Evolutionary conservation across 2,329 filamentous ascomycete species (phyloP).

Genomic region (Ceratocystis albifundus): DNA sequence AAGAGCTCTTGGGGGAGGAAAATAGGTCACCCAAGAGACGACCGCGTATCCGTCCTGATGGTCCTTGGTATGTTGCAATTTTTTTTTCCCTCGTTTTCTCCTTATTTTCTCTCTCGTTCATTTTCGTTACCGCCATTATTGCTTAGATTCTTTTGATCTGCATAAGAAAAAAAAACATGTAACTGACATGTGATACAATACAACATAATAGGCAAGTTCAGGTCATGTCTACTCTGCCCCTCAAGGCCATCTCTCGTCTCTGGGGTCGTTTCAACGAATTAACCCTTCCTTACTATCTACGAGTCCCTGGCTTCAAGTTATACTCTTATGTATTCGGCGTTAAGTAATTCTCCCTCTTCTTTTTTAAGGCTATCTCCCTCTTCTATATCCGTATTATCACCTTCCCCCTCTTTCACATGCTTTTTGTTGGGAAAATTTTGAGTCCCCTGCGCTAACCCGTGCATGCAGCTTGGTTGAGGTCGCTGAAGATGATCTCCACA

Average conservation of each 20-base stretch:
- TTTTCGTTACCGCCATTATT: conserved; percentile 5
- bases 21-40: conserved; percentile 37
- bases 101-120: neutral
- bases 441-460: conserved; percentile 6
- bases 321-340: conserved; percentile 91
- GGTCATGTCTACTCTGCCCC: conserved; percentile 81
- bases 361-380: neutral
- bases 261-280: conserved; percentile 92
- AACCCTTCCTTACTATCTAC: conserved; percentile 74
- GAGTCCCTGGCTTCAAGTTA: conserved; percentile 79
- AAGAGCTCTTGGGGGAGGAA: conserved; percentile 23
- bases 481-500: conserved; percentile 73
- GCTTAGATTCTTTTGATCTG: conserved; percentile 11
- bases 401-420: conserved; percentile 15
- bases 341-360: conserved; percentile 36
- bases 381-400: neutral
- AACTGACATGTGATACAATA: conserved; percentile 21
- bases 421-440: conserved; percentile 20
- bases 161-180: neutral
- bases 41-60: conserved; percentile 61
- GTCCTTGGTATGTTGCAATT: conserved; percentile 59
- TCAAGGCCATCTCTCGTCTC: conserved; percentile 78
- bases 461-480: conserved; percentile 63
- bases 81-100: neutral
- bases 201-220: conserved; percentile 59